phyloP scores from a whole-genome alignment of 2,329 filamentous ascomycete genomes.

The Knoxdaviesia capensis region DNA sequence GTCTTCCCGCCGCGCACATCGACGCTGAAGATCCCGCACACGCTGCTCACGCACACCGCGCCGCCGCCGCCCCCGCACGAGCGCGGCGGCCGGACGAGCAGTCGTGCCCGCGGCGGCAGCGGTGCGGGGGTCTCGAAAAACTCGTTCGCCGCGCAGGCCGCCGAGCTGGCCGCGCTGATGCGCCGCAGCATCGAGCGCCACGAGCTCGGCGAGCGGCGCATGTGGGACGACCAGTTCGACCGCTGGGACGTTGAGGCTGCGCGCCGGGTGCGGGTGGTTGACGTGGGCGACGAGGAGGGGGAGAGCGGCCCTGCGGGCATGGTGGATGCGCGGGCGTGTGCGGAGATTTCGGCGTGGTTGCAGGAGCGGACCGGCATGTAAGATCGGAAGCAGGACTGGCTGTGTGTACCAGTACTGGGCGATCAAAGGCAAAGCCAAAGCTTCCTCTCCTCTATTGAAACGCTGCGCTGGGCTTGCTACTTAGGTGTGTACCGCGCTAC shows the following conservation, averaged over 20 bases:
- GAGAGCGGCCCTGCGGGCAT: not conserved
- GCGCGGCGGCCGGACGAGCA: slow-evolving; percentile 6
- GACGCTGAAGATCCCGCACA: slow-evolving; percentile 26
- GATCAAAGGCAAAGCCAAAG: too few species aligned
- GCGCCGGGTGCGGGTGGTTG: slow-evolving; percentile 17
- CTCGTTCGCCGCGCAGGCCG: slow-evolving; percentile 24
- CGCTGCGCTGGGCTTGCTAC: too few species aligned
- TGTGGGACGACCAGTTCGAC: slow-evolving; percentile 19
- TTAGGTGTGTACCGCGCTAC: too few species aligned
- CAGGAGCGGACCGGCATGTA: slow-evolving; percentile 1
- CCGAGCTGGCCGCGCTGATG: slow-evolving; percentile 26
- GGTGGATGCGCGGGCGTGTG: not conserved
- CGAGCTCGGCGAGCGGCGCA: slow-evolving; percentile 21
- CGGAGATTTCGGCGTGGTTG: not conserved
- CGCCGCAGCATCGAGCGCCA: slow-evolving; percentile 23
- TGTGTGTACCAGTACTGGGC: too few species aligned
- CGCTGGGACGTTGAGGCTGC: slow-evolving; percentile 13
- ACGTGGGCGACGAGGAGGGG: slow-evolving; percentile 14
- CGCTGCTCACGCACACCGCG: slow-evolving; percentile 25
- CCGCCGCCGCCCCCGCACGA: slow-evolving; percentile 7
- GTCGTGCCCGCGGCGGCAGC: slow-evolving; percentile 6
- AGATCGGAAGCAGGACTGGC: not conserved
- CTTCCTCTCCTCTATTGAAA: too few species aligned
- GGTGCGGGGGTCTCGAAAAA: too few species aligned
- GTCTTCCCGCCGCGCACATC: slow-evolving; percentile 26